phyloP scores from a whole-genome alignment of 176 grass and related monocot genomes.

The Oryza meyeriana region DNA sequence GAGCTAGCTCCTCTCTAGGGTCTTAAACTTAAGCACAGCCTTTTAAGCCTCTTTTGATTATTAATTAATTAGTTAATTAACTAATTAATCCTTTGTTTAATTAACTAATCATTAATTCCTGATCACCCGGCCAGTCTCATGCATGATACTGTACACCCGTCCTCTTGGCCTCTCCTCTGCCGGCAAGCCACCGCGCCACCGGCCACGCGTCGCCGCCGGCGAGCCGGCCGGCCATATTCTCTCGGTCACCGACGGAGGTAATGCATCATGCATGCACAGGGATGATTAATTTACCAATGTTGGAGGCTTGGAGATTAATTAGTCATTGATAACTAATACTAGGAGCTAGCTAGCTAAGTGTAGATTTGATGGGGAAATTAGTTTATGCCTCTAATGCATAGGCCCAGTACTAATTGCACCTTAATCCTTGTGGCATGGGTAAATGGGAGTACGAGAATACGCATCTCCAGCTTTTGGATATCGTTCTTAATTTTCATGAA shows the following conservation, averaged over 20 bases:
- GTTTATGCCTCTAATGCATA: not conserved
- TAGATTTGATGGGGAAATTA: not conserved
- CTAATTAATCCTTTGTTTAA: conserved; percentile 17
- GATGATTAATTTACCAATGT: not conserved
- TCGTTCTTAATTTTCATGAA: conserved; percentile 22
- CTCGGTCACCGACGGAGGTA: not conserved
- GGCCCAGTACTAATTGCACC: not conserved
- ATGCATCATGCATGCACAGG: not conserved
- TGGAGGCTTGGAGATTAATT: not conserved
- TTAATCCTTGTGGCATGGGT: conserved; percentile 19
- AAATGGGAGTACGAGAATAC: conserved; percentile 43
- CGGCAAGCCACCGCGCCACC: conserved; percentile 20
- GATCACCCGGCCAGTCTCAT: not conserved
- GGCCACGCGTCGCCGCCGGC: conserved; percentile 32
- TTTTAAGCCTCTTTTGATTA: conserved; percentile 16
- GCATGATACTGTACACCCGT: not conserved
- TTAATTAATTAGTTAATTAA: not conserved
- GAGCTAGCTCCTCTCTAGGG: conserved; percentile 4
- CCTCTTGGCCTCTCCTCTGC: conserved; percentile 23
- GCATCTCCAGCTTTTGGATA: conserved; percentile 63
- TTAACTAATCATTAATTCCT: not conserved
- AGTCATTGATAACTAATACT: not conserved
- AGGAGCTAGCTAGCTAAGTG: conserved; percentile 4
- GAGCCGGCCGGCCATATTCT: not conserved
- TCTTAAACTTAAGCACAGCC: conserved; percentile 30